Conservation (phyloP, 2,329 filamentous ascomycete species). For the Beauveria medogensis region DNA sequence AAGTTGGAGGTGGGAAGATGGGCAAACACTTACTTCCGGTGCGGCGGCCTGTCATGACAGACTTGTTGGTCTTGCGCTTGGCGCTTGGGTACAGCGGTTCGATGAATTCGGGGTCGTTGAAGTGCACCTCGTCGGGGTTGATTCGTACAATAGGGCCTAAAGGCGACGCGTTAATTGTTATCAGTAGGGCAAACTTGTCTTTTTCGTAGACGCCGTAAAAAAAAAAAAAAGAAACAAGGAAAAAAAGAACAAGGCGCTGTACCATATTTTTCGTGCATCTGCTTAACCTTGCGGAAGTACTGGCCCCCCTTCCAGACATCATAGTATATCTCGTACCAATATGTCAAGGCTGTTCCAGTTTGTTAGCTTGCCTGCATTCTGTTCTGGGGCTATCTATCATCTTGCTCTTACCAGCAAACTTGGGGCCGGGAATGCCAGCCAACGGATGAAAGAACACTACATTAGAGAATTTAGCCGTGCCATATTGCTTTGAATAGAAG, state of each 20-base stretch:
- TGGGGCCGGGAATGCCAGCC: not conserved
- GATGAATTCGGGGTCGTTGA: slow-evolving; percentile 2
- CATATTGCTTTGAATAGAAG: not conserved
- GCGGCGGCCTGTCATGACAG: not conserved
- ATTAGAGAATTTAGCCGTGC: not conserved
- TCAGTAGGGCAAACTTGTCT: not conserved
- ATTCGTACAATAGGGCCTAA: slow-evolving; percentile 2
- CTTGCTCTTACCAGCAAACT: not conserved
- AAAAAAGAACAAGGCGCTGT: not conserved
- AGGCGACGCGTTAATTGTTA: not conserved
- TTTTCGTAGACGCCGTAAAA: too few relatives aligned
- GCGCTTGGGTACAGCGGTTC: slow-evolving; percentile 7
- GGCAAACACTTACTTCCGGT: not conserved
- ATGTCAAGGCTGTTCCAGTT: not conserved
- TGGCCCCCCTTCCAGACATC: slow-evolving; percentile 2
- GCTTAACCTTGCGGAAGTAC: slow-evolving; percentile 2
- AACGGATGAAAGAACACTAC: not conserved
- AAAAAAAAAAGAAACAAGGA: not conserved
- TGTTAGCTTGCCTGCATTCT: not conserved
- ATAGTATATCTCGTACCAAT: slow-evolving; percentile 2
- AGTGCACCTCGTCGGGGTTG: slow-evolving; percentile 4
- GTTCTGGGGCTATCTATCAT: not conserved
- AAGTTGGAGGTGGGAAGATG: not conserved
- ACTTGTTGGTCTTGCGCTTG: slow-evolving; percentile 5
- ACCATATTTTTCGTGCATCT: slow-evolving; percentile 2